phyloP scores from a whole-genome alignment of 164 flowering plant species.

The Platanus orientalis region DNA sequence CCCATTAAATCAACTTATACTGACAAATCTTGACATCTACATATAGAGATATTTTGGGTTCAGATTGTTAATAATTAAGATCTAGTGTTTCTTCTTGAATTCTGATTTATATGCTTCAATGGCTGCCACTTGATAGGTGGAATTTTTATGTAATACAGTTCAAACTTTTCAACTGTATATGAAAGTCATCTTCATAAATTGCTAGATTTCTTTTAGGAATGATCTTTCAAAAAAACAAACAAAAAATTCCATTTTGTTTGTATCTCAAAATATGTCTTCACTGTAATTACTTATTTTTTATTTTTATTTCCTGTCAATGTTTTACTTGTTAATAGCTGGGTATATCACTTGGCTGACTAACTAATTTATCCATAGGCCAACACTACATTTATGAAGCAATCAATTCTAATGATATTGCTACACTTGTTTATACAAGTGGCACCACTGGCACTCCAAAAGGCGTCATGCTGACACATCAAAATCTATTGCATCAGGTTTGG shows the following conservation, averaged over 20 bases:
- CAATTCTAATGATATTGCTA: slow-evolving; percentile 72
- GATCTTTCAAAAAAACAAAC: no score
- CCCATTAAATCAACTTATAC: no score
- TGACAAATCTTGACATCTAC: no score
- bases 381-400: slow-evolving; percentile 57
- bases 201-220: no score
- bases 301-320: neutral
- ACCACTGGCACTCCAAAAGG: slow-evolving; percentile 95
- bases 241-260: neutral
- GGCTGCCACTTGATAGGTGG: neutral
- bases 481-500: slow-evolving; percentile 87
- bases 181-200: no score
- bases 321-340: neutral
- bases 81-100: no score
- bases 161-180: neutral
- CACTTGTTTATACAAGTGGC: slow-evolving; percentile 93
- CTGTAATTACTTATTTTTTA: neutral
- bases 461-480: slow-evolving; percentile 90
- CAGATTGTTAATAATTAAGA: no score
- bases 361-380: slow-evolving; percentile 38
- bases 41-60: no score
- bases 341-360: slow-evolving; percentile 2
- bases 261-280: neutral
- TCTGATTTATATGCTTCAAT: neutral
- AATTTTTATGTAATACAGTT: neutral